phyloP scores from a whole-genome alignment of 2,329 filamentous ascomycete species.

The Colletotrichum sansevieriae region DNA sequence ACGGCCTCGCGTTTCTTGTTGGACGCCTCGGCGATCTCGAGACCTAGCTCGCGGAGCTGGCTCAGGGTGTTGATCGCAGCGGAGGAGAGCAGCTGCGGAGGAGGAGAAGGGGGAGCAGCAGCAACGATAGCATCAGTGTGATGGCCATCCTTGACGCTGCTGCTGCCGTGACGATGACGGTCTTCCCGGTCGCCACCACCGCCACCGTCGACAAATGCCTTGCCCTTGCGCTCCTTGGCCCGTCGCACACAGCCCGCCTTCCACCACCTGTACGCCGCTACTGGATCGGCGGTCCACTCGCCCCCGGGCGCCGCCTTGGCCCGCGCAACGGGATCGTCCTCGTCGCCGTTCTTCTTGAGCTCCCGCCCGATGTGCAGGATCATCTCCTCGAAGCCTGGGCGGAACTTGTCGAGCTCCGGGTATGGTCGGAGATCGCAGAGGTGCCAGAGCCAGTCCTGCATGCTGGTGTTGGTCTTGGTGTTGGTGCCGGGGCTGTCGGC shows the following conservation, averaged over 20 bases:
- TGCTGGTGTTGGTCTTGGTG: too few relatives aligned
- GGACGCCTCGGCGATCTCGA: not conserved
- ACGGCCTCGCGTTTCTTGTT: not conserved
- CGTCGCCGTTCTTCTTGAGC: too few relatives aligned
- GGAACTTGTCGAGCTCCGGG: too few relatives aligned
- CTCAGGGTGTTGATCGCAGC: not conserved
- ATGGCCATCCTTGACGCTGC: not conserved
- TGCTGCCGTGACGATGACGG: not conserved
- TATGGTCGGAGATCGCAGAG: too few relatives aligned
- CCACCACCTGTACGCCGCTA: not conserved
- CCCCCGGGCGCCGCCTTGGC: not conserved
- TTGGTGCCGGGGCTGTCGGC: too few relatives aligned
- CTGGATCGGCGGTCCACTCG: not conserved
- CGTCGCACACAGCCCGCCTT: not conserved
- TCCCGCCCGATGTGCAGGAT: too few relatives aligned
- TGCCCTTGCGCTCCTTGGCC: constrained; percentile 4
- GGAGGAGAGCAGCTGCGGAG: not conserved
- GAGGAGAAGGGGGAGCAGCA: not conserved
- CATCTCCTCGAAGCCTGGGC: too few relatives aligned
- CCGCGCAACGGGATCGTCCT: too few relatives aligned
- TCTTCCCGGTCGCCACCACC: not conserved
- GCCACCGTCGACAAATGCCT: not conserved
- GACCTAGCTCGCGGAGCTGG: not conserved
- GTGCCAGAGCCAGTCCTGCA: too few relatives aligned
- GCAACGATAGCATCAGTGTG: not conserved